Evolutionary conservation across 352 stramenopile species (phyloP).

Genomic region (Phytopythium boreale): DNA sequence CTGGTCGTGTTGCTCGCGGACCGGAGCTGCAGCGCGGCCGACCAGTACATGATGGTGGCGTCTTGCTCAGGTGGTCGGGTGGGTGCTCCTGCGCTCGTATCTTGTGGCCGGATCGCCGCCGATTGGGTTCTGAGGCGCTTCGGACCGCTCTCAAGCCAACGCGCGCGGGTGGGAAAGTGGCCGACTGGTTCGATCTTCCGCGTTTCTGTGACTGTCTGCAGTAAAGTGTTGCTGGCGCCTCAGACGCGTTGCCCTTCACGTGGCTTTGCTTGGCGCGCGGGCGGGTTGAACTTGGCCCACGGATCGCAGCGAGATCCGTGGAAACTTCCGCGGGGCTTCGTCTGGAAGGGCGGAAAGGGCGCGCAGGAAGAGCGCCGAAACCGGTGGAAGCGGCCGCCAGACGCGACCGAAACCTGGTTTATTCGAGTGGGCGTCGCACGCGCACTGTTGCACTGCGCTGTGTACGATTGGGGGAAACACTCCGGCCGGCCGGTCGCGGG

Average conservation of each 20-base stretch:
- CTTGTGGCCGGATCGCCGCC: not conserved
- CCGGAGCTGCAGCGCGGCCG: conserved; percentile 61
- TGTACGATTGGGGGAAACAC: not conserved
- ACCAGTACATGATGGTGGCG: conserved; percentile 63
- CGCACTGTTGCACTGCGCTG: not conserved
- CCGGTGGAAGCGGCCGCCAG: not conserved
- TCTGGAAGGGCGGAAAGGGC: not conserved
- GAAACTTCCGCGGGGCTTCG: conserved; percentile 10
- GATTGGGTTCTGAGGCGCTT: conserved; percentile 5
- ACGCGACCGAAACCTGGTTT: not conserved
- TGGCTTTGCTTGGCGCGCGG: not conserved
- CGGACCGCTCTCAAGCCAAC: not conserved
- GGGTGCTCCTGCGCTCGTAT: not conserved
- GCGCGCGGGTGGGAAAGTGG: not conserved
- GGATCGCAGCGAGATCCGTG: conserved; percentile 5
- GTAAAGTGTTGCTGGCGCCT: no score
- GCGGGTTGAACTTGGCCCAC: conserved; percentile 1
- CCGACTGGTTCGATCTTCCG: not conserved
- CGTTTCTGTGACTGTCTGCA: not conserved
- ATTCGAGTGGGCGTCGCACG: not conserved
- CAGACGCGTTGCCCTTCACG: not conserved
- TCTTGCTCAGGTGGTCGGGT: not conserved
- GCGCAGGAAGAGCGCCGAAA: not conserved
- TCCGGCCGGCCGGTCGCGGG: not conserved
- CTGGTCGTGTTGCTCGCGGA: conserved; percentile 3